Evolutionary conservation across 768 basidiomycete species (phyloP), one percentile per base, ranked within the genome.

Genomic region (Melanogaster broomeanus): DNA sequence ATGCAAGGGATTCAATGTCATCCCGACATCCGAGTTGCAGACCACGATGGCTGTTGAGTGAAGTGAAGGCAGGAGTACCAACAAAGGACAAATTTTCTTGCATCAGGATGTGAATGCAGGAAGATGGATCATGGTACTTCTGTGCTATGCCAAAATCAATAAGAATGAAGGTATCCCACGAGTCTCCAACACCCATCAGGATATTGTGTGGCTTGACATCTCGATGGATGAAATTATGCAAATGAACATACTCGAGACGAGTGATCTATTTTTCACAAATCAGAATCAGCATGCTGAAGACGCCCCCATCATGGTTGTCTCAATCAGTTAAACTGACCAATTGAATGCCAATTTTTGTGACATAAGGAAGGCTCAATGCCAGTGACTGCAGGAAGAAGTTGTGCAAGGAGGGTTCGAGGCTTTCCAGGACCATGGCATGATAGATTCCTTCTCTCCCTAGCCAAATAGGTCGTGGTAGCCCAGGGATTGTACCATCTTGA

Each of bases 61-160:
- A 40, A 41, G 38, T 30, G 18, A 24, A 48, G 3, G 47, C 39
- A 15, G 47, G 38, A 11, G 30, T 49, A 24, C 41, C 30, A 3
- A 42, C 27, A 25, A 49, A n/a, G 10, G 21, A 1, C 2, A 10
- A 18, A 18, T 3, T 2, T 4, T 45, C 30, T 19, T 33, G 27
- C 30, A 45, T 33, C 8, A 16, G 30, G 18, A 42, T 27, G 24
- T 42, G 42, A 16, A 42, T 42, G 6, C 22, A 28, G 4, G 27
- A 42, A 12, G 6, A 42, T 27, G 42, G 9, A 16, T 42, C 11
- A 13, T 25, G 42, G 24, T 42, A 42, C 13, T 16, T 1, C 27
- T 28, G 22, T 24, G 46, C 35, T 12, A 48, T 37, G 37, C 30
- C 51, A 48, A 55, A 55, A 19, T 55, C 34, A 15, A 49, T 42